Evolutionary conservation across 2,329 filamentous ascomycete species (phyloP), one percentile per base, ranked within the genome.

Genomic region (Pseudocercospora cruenta): DNA sequence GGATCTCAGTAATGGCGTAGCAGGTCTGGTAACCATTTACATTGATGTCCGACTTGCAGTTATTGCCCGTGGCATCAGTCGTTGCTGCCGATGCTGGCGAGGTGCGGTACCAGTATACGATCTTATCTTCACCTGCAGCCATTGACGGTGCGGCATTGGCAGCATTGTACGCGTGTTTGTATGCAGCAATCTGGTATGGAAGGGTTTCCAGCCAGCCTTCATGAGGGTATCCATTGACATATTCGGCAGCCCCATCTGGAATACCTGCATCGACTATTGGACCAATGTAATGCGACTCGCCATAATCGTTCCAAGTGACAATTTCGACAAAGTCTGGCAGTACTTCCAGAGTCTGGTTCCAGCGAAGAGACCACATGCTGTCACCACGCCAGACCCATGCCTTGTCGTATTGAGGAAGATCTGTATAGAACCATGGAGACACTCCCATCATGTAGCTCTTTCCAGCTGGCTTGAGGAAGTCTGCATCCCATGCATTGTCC

Each of bases 361-460:
- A 89, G 10, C 87, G 83, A 63, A 86, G 79, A 67, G 82, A 83
- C 87, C 88, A 90, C 72, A 0, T 55, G 62, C 83, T 79, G 69
- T 89, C 87, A n/a, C 86, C 85, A 22, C 82, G 81, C 81, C 85
- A 90, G 9, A 88, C 78, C 87, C 87, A 90, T 72, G 88, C 87
- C 78, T 89, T 89, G 47, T 79, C 75, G 70, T 82, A 88, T 9
- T 79, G 78, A 0, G 85, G 83, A 1, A 88, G 78, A 66, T 87
- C 84, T 60, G 87, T 88, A 75, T 75, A 84, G 74, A 86, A 87
- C 85, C 82, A 84, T 1, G 80, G 79, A 0, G 81, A 83, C 2
- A 80, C 80, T 24, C 79, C 80, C 81, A 78, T 76, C 77, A 87
- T 80, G 69, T 86, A 87, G 1, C 77, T 76, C 72, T 84, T 85